Percentiles rank a stretch among this genome's conserved stretches.
phyloP scores from a whole-genome alignment of 1,284 basidiomycete genomes.

The Neotropicomus parvogracilis region DNA sequence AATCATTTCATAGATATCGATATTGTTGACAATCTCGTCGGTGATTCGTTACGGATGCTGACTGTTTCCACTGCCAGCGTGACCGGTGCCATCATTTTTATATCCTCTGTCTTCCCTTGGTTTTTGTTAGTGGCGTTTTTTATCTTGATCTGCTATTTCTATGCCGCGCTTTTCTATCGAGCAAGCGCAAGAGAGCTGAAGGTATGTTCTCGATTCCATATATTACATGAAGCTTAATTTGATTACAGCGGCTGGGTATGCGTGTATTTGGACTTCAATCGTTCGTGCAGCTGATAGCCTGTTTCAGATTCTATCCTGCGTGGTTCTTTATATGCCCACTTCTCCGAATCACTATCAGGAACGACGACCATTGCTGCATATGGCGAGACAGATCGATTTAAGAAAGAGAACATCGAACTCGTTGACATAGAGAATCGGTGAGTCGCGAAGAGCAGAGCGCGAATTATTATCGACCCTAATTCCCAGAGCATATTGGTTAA shows the following conservation, averaged over 20 bases:
- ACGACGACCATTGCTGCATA: constrained; percentile 88
- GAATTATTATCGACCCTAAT: neutral
- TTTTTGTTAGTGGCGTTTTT: constrained; percentile 74
- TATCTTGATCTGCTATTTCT: constrained; percentile 56
- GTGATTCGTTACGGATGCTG: constrained; percentile 79
- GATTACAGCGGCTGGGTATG: constrained; percentile 48
- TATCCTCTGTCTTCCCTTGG: constrained; percentile 78
- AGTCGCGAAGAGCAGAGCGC: constrained; percentile 8
- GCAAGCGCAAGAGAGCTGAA: constrained; percentile 88
- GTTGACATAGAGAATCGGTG: constrained; percentile 84
- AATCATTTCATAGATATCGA: constrained; percentile 65
- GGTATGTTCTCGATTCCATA: constrained; percentile 33
- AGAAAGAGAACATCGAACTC: constrained; percentile 68
- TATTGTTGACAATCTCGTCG: constrained; percentile 77
- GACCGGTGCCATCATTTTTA: constrained; percentile 72
- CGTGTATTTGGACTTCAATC: neutral
- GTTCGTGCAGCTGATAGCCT: neutral
- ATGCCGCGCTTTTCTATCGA: constrained; percentile 80
- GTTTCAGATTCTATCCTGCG: constrained; percentile 55
- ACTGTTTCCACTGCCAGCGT: constrained; percentile 62
- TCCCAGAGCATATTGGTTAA: constrained; percentile 79
- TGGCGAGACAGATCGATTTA: constrained; percentile 67
- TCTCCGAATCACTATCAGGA: constrained; percentile 85
- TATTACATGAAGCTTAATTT: neutral
- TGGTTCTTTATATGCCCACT: constrained; percentile 78